Conservation (phyloP, 768 basidiomycete species). For the Pholiota conissans region DNA sequence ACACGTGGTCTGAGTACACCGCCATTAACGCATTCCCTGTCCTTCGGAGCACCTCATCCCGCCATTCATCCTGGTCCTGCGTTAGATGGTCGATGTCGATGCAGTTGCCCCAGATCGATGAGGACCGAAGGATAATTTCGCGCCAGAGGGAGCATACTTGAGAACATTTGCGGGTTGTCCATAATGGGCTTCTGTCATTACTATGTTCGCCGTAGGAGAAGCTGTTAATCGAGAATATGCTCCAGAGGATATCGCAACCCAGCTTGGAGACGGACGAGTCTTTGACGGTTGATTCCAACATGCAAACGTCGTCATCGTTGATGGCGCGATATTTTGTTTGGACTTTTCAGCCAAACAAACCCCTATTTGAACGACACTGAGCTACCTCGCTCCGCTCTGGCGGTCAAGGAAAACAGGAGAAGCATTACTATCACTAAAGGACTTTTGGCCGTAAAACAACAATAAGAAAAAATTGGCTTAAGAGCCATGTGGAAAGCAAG, state of each 20-base stretch:
- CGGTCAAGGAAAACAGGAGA: too few species aligned
- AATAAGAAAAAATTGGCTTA: too few species aligned
- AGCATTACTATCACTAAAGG: too few species aligned
- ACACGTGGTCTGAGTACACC: not conserved
- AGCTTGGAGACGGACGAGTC: too few species aligned
- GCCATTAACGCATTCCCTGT: not conserved
- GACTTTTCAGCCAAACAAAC: too few species aligned
- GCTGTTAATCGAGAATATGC: not conserved
- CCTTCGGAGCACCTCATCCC: not conserved
- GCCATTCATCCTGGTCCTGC: not conserved
- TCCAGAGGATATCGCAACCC: not conserved
- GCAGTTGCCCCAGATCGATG: not conserved
- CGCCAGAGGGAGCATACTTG: not conserved
- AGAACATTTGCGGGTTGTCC: not conserved
- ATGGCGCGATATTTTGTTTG: too few species aligned
- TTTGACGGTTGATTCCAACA: too few species aligned
- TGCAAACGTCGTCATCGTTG: too few species aligned
- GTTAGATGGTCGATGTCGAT: not conserved
- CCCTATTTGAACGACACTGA: too few species aligned
- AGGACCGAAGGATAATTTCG: not conserved
- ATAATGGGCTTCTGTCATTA: not conserved
- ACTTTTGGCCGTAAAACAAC: too few species aligned
- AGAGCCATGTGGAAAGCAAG: too few species aligned
- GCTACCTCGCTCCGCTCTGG: too few species aligned
- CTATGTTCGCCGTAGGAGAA: not conserved